Conservation (phyloP, 371 early-diverging fungal genomes). For the Rhizopus microsporus region DNA sequence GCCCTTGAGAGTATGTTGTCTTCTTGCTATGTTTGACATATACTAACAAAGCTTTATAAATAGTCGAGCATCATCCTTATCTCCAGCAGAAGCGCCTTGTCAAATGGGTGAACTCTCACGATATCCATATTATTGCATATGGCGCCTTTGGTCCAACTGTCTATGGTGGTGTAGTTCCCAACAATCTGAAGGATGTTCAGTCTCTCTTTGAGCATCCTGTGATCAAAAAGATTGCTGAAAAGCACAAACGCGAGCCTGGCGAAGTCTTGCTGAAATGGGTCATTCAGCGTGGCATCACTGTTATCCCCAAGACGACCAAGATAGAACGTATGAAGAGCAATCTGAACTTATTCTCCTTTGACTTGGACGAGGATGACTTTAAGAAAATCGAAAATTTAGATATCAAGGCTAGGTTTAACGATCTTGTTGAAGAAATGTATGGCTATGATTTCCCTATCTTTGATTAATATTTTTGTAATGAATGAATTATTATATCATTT, state of each 20-base stretch:
- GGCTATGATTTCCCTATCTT: conserved; percentile 41
- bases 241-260: conserved; percentile 12
- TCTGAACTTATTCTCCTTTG: conserved; percentile 27
- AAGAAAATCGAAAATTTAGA: conserved; percentile 30
- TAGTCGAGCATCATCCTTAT: conserved; percentile 68
- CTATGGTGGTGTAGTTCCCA: conserved; percentile 49
- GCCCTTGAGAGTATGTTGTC: conserved; percentile 16
- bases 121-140: conserved; percentile 59
- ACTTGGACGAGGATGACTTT: conserved; percentile 31
- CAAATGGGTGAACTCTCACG: conserved; percentile 31
- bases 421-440: conserved; percentile 21
- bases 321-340: conserved; percentile 47
- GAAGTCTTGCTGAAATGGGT: conserved; percentile 57
- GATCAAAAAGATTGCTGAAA: conserved; percentile 25
- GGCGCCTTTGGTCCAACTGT: conserved; percentile 60
- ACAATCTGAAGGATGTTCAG: conserved; percentile 34
- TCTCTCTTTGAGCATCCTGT: conserved; percentile 37
- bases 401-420: conserved; percentile 37
- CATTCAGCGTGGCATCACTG: conserved; percentile 49
- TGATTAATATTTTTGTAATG: conserved; percentile 15
- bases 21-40: background rate
- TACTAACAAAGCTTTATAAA: background rate
- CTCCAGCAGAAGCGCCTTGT: conserved; percentile 55
- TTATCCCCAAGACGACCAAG: conserved; percentile 68
- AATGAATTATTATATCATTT: too few species aligned